Evolutionary conservation across 495 filamentous ascomycete species (phyloP).

Genomic region (Podospora australis): DNA sequence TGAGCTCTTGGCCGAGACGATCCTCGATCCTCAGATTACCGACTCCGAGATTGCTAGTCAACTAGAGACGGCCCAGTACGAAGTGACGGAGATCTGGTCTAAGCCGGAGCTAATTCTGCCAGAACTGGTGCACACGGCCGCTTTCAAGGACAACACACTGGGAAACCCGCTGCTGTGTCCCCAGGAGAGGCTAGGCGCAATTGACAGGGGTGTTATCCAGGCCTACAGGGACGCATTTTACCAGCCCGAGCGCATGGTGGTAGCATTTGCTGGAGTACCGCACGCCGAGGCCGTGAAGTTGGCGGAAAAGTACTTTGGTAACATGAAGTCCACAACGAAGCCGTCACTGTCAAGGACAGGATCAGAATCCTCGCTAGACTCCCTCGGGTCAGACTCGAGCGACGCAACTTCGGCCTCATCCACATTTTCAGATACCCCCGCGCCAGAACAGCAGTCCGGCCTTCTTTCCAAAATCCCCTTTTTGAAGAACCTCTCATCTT

Average conservation of each 20-base stretch:
- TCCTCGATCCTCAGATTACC: conserved; percentile 82
- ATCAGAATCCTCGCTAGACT: conserved; percentile 43
- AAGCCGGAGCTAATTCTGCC: conserved; percentile 95
- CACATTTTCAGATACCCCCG: conserved; percentile 29
- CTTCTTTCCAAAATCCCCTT: conserved; percentile 85
- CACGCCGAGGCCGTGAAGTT: conserved; percentile 75
- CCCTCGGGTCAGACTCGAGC: conserved; percentile 36
- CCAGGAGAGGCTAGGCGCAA: conserved; percentile 68
- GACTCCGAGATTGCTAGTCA: conserved; percentile 83
- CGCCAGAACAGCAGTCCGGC: conserved; percentile 42
- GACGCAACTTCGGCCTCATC: conserved; percentile 37
- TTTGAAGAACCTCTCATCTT: conserved; percentile 77
- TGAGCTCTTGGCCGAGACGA: conserved; percentile 86
- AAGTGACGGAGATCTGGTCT: conserved; percentile 96
- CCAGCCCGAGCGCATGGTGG: conserved; percentile 80
- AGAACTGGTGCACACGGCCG: conserved; percentile 89
- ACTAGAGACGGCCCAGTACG: conserved; percentile 84
- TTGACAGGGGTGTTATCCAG: conserved; percentile 66
- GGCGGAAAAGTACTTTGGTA: conserved; percentile 80
- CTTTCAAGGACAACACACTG: conserved; percentile 90
- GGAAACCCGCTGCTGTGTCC: conserved; percentile 93
- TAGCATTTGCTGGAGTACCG: conserved; percentile 89
- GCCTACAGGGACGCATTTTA: conserved; percentile 81
- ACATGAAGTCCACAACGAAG: conserved; percentile 56
- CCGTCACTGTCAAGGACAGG: conserved; percentile 54